These are phyloP conservation scores for Paraphoma sp. DNA, from an alignment of 2,329 filamentous ascomycete genomes.

Conservation along the genomic window DNA sequence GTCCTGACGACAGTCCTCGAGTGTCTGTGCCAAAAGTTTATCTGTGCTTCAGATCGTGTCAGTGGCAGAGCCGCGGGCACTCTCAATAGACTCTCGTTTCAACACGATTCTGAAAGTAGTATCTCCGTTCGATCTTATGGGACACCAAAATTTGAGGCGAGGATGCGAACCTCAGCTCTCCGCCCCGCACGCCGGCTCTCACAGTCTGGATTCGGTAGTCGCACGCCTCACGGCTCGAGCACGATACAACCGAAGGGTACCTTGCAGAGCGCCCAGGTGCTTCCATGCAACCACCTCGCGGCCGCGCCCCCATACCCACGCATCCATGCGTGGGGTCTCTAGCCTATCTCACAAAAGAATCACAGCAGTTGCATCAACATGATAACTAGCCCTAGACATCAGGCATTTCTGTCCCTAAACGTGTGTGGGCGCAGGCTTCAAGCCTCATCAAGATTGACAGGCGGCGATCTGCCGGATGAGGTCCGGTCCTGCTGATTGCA, in stretches of 20 bases:
- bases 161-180: constrained; percentile 5
- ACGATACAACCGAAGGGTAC: constrained; percentile 12
- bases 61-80: not conserved
- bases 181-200: constrained; percentile 10
- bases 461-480: not conserved
- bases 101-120: not conserved
- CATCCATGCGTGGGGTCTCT: constrained; percentile 7
- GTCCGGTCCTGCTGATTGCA: not conserved
- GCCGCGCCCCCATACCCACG: constrained; percentile 8
- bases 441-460: not conserved
- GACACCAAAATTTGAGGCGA: not conserved
- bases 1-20: not conserved
- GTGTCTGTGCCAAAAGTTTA: constrained; percentile 17
- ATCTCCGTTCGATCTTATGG: not conserved
- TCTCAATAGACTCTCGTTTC: not conserved
- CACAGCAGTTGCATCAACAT: not conserved
- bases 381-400: constrained; percentile 2
- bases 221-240: constrained; percentile 14
- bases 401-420: not conserved
- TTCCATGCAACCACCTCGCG: constrained; percentile 14
- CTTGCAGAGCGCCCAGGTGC: constrained; percentile 18
- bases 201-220: constrained; percentile 13
- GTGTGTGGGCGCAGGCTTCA: not conserved
- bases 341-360: constrained; percentile 14
- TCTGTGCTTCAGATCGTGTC: constrained; percentile 3